Percentiles rank a stretch among this genome's conserved stretches.
Evolutionary conservation across 2,329 filamentous ascomycete species (phyloP).

Genomic region (Epichloe brachyelytri): DNA sequence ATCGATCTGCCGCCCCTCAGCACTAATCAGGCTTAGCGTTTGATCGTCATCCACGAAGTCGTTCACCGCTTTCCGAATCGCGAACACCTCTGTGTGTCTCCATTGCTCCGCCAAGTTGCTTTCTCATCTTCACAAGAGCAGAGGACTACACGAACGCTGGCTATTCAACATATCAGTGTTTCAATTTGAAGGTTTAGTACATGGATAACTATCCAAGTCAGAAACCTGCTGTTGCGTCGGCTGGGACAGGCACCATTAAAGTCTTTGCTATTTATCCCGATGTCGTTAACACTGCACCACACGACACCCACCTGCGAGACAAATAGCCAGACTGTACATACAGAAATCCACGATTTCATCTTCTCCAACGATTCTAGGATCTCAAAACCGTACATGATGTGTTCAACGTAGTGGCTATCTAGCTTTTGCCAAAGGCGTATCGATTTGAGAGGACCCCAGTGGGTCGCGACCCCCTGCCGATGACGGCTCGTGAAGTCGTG

Average conservation of each 20-base stretch:
- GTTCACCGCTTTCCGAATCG: slow-evolving; percentile 19
- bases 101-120: background rate
- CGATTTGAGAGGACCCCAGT: slow-evolving; percentile 6
- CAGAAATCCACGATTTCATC: too few relatives aligned
- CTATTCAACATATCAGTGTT: too few relatives aligned
- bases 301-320: background rate
- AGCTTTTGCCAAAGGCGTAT: too few relatives aligned
- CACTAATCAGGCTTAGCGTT: slow-evolving; percentile 12
- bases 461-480: slow-evolving; percentile 7
- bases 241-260: background rate
- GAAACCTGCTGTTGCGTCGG: background rate
- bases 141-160: too few relatives aligned
- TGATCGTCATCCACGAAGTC: background rate
- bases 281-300: background rate
- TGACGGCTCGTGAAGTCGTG: slow-evolving; percentile 6
- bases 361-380: too few relatives aligned
- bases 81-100: background rate
- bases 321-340: too few relatives aligned
- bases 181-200: too few relatives aligned
- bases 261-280: background rate
- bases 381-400: too few relatives aligned
- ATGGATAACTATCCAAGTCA: too few relatives aligned
- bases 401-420: too few relatives aligned
- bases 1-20: slow-evolving; percentile 28
- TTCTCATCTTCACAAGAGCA: background rate